Evolutionary conservation across 1,284 basidiomycete genomes (phyloP).

Genomic region (Cryptococcus deneoformans): DNA sequence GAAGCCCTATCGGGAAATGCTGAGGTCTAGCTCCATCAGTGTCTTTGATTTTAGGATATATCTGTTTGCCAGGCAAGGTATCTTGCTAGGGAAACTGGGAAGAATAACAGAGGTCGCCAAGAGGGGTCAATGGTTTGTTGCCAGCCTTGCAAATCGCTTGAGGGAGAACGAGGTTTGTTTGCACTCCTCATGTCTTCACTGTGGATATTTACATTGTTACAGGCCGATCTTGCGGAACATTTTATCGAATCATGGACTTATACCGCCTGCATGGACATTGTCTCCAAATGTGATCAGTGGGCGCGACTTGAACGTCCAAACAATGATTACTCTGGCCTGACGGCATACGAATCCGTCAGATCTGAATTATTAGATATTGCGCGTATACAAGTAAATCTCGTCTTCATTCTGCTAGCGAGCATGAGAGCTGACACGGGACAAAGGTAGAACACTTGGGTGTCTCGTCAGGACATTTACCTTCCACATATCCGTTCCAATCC

Average conservation of each 20-base stretch:
- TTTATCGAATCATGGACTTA: conserved; percentile 95
- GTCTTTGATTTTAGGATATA: conserved; percentile 94
- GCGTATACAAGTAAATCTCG: conserved; percentile 32
- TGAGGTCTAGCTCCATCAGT: conserved; percentile 85
- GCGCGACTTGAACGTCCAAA: conserved; percentile 48
- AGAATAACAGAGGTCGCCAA: conserved; percentile 82
- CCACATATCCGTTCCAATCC: conserved; percentile 37
- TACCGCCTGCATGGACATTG: conserved; percentile 80
- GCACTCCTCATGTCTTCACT: neutral
- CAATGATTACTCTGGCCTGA: conserved; percentile 59
- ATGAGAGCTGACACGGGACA: neutral
- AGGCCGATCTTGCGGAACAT: conserved; percentile 68
- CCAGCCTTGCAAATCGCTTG: conserved; percentile 50
- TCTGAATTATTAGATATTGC: conserved; percentile 46
- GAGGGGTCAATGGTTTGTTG: conserved; percentile 52
- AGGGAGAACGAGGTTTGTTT: conserved; percentile 67
- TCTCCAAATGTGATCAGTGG: conserved; percentile 82
- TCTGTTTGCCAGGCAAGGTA: conserved; percentile 81
- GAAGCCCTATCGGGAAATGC: conserved; percentile 85
- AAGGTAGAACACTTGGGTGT: conserved; percentile 46
- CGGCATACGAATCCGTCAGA: conserved; percentile 45
- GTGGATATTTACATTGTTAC: neutral
- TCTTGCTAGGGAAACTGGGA: conserved; percentile 70
- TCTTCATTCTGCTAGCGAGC: neutral
- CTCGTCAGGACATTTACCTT: conserved; percentile 33